Evolutionary conservation across 2,329 filamentous ascomycete genomes (phyloP), one percentile per base, ranked within the genome.

Genomic region (Paecilomyces formosus): DNA sequence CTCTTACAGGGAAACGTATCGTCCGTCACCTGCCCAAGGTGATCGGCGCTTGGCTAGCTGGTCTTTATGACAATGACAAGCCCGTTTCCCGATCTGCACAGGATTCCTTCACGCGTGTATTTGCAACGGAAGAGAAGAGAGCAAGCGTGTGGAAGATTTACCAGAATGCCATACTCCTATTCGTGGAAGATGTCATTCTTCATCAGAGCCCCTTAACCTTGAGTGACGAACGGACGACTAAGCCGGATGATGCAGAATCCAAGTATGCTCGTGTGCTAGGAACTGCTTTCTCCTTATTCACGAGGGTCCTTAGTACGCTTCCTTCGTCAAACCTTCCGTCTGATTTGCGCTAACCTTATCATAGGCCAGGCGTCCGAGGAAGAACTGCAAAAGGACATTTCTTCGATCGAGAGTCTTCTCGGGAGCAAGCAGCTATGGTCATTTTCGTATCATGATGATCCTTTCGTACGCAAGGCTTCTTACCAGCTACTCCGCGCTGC

Each of bases 1-100:
- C 75, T 7, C 78, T 81, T 28, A 79, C 79, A 56, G 88, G 91
- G 54, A 96, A 94, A 79, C 85, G 92, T 61, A 90, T 96, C 76
- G 91, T 90, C 62, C 89, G 85, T 62, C 82, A 88, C 65, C 81
- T 99, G 61, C 86, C 90, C 12, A 86, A 83, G 60, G 80, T 95
- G 35, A 86, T 95, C 53, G 92, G 89, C 9, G 82, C 90, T n/a
- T 99, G 95, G 94, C 82, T 97, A 12, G 89, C 90, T 7, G 94
- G 93, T 0, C 83, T 88, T 1, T 96, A 92, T 70, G 94, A 99
- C 72, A 88, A 85, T 64, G 93, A 99, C 69, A 85, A 86, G 57
- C 81, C 82, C 18, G 91, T 92, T 13, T 81, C 88, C 7, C 85
- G 86, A 58, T 85, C 90, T n/a, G 92, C 92, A 1, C 82, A 84